Evolutionary conservation across 2,329 filamentous ascomycete species (phyloP), one percentile per base, ranked within the genome.

Genomic region (Ophiosphaerella korrae): DNA sequence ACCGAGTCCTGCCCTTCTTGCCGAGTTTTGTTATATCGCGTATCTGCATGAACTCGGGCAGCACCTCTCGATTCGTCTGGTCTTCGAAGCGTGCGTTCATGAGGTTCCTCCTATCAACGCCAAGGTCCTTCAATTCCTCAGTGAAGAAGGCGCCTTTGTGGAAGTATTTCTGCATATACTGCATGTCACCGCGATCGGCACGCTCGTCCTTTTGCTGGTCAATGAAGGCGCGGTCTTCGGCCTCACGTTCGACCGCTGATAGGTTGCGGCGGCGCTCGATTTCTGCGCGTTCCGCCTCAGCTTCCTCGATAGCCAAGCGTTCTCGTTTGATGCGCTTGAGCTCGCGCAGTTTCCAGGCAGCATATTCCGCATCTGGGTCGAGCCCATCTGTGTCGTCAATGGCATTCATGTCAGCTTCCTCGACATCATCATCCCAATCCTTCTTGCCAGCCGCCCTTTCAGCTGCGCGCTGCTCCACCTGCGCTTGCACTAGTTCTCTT

Each of bases 91-190:
- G 80, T 2, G 88, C 84, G 12, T 92, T 92, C 85, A 96, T 96
- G 58, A 97, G 81, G 68, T 97, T 90, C 40, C 94, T 82, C 68
- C 87, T 83, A 57, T 89, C 86, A 39, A 97, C 78, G 1, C 90
- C 90, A 56, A 89, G 85, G 13, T 85, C 85, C 62, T 87, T 85
- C 44, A 87, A 82, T 63, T 95, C 89, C 45, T 92, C 90, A 60
- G 88, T 89, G 79, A 90, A 97, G 78, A 97, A 99, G 13, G 94
- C 94, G 42, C 94, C 94, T 77, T 92, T 93, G 80, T 99, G 94
- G 75, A 90, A 92, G 77, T 97, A 99, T 71, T 92, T 92, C 70
- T 97, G 92, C 89, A 97, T 90, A 73, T 86, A 97, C 2, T 84
- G 84, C 81, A 94, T 90, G 75, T 93, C 88, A 45, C 91, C 91